Evolutionary conservation across 768 basidiomycete species (phyloP).

Genomic region (Rhodotorula graminis): DNA sequence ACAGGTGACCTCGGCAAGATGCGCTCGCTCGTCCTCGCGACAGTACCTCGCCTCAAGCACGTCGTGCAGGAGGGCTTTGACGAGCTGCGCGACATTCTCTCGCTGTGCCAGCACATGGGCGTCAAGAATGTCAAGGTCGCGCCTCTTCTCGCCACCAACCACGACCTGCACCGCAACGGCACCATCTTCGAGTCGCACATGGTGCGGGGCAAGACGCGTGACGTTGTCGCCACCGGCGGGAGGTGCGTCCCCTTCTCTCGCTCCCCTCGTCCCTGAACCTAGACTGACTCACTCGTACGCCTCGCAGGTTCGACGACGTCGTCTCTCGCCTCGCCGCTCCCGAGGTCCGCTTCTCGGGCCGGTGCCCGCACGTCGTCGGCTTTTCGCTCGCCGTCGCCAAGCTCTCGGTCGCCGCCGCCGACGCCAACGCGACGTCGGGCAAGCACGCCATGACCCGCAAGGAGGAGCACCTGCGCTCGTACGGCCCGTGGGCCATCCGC

Average conservation of each 20-base stretch:
- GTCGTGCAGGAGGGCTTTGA: slow-evolving; percentile 38
- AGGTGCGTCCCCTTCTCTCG: slow-evolving; percentile 25
- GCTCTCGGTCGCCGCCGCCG: slow-evolving; percentile 38
- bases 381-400: slow-evolving; percentile 39
- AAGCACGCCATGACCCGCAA: slow-evolving; percentile 8
- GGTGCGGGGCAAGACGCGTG: slow-evolving; percentile 36
- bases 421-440: slow-evolving; percentile 23
- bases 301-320: slow-evolving; percentile 43
- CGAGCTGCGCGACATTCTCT: slow-evolving; percentile 39
- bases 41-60: slow-evolving; percentile 28
- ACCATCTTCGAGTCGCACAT: slow-evolving; percentile 41
- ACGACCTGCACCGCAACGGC: slow-evolving; percentile 40
- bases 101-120: slow-evolving; percentile 37
- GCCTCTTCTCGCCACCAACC: slow-evolving; percentile 41
- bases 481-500: slow-evolving; percentile 41
- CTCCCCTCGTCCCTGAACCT: not conserved
- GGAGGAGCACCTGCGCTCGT: slow-evolving; percentile 34
- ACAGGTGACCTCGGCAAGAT: slow-evolving; percentile 33
- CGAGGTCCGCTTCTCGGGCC: slow-evolving; percentile 34
- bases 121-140: slow-evolving; percentile 41
- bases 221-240: slow-evolving; percentile 45
- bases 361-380: slow-evolving; percentile 39
- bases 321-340: slow-evolving; percentile 41
- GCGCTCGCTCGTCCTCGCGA: slow-evolving; percentile 29
- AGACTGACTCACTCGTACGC: not conserved